Evolutionary conservation across 1,284 basidiomycete genomes (phyloP).

Genomic region (Neolentinus lepideus): DNA sequence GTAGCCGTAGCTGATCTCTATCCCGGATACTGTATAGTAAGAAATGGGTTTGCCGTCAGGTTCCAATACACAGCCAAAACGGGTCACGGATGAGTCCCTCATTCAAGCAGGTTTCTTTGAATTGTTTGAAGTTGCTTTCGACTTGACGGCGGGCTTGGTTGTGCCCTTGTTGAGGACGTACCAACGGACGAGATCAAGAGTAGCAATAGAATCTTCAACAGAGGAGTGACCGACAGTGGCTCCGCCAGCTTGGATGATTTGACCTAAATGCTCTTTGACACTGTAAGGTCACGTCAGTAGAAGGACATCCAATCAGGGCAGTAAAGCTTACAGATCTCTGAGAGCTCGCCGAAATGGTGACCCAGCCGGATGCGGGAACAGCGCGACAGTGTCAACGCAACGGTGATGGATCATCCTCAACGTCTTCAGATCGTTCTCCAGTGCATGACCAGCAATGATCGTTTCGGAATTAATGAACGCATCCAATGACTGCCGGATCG

Average conservation of each 20-base stretch:
- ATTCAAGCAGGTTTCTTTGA: not conserved
- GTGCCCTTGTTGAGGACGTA: constrained; percentile 43
- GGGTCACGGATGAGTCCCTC: not conserved
- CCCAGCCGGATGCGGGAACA: constrained; percentile 80
- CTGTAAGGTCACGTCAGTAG: constrained; percentile 28
- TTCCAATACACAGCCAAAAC: too few species aligned
- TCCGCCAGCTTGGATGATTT: constrained; percentile 71
- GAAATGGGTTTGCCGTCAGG: too few species aligned
- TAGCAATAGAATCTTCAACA: constrained; percentile 77
- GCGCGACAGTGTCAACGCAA: constrained; percentile 77
- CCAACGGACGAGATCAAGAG: constrained; percentile 80
- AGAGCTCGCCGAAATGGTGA: constrained; percentile 74
- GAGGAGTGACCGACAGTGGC: constrained; percentile 76
- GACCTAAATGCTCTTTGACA: constrained; percentile 69
- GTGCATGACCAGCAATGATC: constrained; percentile 76
- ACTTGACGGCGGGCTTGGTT: not conserved
- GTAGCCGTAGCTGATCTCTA: not conserved
- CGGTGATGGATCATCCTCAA: constrained; percentile 77
- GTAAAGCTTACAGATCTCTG: constrained; percentile 60
- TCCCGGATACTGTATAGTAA: not conserved
- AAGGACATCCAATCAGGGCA: not conserved
- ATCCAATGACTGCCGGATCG: constrained; percentile 62
- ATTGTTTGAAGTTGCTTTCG: not conserved
- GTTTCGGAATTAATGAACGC: constrained; percentile 70
- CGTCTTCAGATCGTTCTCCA: constrained; percentile 89